Percentiles rank a stretch among this genome's conserved stretches.
These are phyloP conservation scores for Spathaspora boniae DNA, from an alignment of 805 yeast genomes.

Conservation along the genomic window DNA sequence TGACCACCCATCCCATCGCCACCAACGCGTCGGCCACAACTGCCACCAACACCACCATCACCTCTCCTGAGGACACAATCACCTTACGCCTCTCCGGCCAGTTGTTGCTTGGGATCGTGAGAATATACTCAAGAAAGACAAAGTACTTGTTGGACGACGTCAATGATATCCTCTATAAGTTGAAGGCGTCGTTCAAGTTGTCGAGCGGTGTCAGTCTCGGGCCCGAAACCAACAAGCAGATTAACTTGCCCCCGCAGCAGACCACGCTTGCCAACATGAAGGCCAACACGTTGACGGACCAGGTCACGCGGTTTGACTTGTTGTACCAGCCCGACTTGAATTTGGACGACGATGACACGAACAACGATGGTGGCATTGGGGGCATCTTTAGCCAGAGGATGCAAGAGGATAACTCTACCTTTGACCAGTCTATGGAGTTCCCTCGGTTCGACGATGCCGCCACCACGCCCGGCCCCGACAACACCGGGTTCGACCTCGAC, in stretches of 20 bases:
- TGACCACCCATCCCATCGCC: constrained; percentile 5
- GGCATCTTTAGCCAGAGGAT: constrained; percentile 21
- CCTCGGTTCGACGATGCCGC: constrained; percentile 42
- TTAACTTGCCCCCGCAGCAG: constrained; percentile 56
- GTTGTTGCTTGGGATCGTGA: constrained; percentile 77
- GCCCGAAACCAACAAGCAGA: constrained; percentile 24
- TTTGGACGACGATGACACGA: constrained; percentile 13
- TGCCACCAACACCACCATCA: constrained; percentile 8
- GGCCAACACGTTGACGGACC: constrained; percentile 65
- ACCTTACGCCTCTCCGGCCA: constrained; percentile 85
- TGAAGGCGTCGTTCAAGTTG: constrained; percentile 61
- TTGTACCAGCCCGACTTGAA: constrained; percentile 58
- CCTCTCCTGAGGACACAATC: constrained; percentile 50
- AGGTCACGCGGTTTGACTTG: constrained; percentile 74
- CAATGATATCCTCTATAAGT: constrained; percentile 64
- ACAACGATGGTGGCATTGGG: constrained; percentile 8
- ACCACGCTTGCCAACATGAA: constrained; percentile 60
- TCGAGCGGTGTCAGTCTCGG: constrained; percentile 28
- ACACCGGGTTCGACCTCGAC: constrained; percentile 52
- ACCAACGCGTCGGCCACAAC: constrained; percentile 10
- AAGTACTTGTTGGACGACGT: constrained; percentile 81
- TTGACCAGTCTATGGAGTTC: constrained; percentile 63
- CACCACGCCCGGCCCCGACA: constrained; percentile 3
- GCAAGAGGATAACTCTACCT: constrained; percentile 27
- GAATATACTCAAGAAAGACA: constrained; percentile 83